phyloP scores from a whole-genome alignment of 75 land plant species.

The Pinus taeda region DNA sequence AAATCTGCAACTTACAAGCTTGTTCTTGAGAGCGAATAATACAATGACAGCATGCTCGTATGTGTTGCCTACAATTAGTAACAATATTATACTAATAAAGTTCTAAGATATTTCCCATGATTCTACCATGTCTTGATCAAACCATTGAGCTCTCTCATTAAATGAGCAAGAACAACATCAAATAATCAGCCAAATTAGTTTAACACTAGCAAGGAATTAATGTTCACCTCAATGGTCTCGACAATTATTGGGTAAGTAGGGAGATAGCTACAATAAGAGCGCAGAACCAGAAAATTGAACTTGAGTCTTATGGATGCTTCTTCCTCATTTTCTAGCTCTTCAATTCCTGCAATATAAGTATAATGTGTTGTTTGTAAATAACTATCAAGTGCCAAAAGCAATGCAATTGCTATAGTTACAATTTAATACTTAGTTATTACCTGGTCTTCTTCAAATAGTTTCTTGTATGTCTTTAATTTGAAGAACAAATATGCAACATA shows the following conservation, averaged over 20 bases:
- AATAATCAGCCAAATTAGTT: too few species aligned
- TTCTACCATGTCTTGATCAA: conserved; percentile 58
- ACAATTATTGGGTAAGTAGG: conserved; percentile 81
- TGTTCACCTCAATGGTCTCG: conserved; percentile 73
- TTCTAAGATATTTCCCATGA: conserved; percentile 78
- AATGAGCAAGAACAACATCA: too few species aligned
- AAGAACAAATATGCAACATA: conserved; percentile 56
- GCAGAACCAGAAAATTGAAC: conserved; percentile 70
- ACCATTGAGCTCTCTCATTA: neutral
- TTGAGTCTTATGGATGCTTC: conserved; percentile 54
- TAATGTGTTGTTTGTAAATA: neutral
- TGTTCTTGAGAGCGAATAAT: conserved; percentile 93
- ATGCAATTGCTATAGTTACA: too few species aligned
- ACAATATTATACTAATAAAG: conserved; percentile 84
- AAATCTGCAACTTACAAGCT: conserved; percentile 59
- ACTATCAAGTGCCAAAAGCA: neutral
- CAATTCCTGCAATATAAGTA: conserved; percentile 12
- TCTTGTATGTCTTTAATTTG: conserved; percentile 50
- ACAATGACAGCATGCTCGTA: conserved; percentile 95
- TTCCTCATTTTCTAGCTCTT: conserved; percentile 44
- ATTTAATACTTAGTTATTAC: neutral
- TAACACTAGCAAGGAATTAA: too few species aligned
- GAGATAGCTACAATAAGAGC: conserved; percentile 76
- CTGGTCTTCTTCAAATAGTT: conserved; percentile 46
- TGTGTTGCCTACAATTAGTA: conserved; percentile 95